A percentile compares a stretch with the other conserved stretches of the same genome.
Conservation (phyloP, 129 eudicot species). For the Flaveria bidentis region DNA sequence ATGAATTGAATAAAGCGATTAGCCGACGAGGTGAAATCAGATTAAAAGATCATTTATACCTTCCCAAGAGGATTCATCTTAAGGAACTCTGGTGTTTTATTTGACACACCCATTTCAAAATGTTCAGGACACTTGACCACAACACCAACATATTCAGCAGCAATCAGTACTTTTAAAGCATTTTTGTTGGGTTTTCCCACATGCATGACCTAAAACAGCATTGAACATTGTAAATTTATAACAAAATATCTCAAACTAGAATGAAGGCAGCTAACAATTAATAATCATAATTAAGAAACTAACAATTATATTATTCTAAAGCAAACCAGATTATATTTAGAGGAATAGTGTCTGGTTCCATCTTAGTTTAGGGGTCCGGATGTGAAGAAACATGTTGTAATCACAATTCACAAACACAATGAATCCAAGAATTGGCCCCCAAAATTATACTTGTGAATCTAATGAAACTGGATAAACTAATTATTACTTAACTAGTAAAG, state of each 20-base stretch:
- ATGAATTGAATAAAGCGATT: neutral
- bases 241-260: neutral
- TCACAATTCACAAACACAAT: too few relatives aligned
- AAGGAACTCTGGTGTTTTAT: conserved; percentile 71
- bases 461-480: too few relatives aligned
- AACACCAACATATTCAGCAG: conserved; percentile 70
- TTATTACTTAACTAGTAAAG: too few relatives aligned
- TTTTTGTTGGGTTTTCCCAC: conserved; percentile 50
- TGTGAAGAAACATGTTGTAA: too few relatives aligned
- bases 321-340: too few relatives aligned
- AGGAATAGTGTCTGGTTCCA: too few relatives aligned
- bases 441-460: too few relatives aligned
- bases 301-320: too few relatives aligned
- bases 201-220: conserved; percentile 52
- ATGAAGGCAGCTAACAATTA: too few relatives aligned
- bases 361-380: too few relatives aligned
- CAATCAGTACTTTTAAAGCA: conserved; percentile 63
- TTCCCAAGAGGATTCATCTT: conserved; percentile 87
- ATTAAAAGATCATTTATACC: conserved; percentile 31
- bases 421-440: too few relatives aligned
- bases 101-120: conserved; percentile 78
- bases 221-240: neutral
- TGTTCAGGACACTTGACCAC: conserved; percentile 52
- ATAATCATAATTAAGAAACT: too few relatives aligned
- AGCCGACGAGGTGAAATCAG: neutral